These are phyloP conservation scores for Yamadazyma akitaensis DNA, from an alignment of 805 yeast species.

Conservation along the genomic window DNA sequence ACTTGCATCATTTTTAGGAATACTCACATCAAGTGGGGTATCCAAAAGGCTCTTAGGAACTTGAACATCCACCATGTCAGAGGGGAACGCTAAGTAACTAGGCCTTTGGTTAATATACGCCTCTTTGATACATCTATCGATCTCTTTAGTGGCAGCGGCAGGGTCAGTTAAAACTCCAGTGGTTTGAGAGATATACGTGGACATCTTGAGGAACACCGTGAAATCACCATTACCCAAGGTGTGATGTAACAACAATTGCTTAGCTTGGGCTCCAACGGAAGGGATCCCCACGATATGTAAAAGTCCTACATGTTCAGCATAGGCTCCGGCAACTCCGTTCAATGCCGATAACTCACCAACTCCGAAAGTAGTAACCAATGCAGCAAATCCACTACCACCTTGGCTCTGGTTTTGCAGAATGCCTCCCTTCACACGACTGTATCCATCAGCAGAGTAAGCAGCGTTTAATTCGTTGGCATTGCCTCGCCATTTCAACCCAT, in stretches of 20 bases:
- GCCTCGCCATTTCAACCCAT: conserved; percentile 83
- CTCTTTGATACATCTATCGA: conserved; percentile 71
- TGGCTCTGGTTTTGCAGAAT: conserved; percentile 1
- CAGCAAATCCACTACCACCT: conserved; percentile 41
- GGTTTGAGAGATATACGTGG: conserved; percentile 57
- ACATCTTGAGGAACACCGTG: conserved; percentile 69
- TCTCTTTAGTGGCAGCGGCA: conserved; percentile 61
- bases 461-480: conserved; percentile 89
- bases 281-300: conserved; percentile 87
- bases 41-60: conserved; percentile 57
- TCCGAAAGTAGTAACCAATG: conserved; percentile 81
- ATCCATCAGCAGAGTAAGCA: conserved; percentile 86
- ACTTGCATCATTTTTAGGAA: conserved; percentile 28
- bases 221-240: conserved; percentile 44
- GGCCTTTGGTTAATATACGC: conserved; percentile 76
- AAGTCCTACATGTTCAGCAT: conserved; percentile 85
- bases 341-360: conserved; percentile 85
- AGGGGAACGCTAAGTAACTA: conserved; percentile 78
- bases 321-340: conserved; percentile 85
- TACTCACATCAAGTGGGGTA: conserved; percentile 58
- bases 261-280: conserved; percentile 60
- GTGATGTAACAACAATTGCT: conserved; percentile 40
- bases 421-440: conserved; percentile 71
- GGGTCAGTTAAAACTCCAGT: conserved; percentile 63
- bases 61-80: conserved; percentile 67